Evolutionary conservation across 495 filamentous ascomycete genomes (phyloP).

Genomic region (Aspergillus asperescens): DNA sequence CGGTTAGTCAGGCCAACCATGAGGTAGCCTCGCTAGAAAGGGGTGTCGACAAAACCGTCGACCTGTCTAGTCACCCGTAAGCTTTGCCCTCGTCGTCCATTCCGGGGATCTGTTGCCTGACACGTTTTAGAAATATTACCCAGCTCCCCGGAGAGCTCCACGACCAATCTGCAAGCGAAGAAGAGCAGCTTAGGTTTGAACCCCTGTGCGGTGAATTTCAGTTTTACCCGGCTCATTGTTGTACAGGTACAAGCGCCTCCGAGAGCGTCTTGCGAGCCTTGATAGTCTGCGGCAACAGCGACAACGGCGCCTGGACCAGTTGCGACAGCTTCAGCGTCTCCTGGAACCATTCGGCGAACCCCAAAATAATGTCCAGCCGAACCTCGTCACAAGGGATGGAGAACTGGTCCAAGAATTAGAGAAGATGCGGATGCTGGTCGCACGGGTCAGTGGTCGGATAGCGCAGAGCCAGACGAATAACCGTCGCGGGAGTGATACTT

Average conservation of each 20-base stretch:
- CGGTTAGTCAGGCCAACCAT: constrained; percentile 42
- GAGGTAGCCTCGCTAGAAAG: constrained; percentile 31
- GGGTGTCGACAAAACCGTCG: constrained; percentile 39
- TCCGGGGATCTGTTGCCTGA: constrained; percentile 2
- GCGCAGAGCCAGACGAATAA: constrained; percentile 29
- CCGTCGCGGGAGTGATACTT: constrained; percentile 14
- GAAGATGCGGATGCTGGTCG: constrained; percentile 69
- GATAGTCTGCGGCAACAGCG: constrained; percentile 48
- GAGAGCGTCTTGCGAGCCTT: constrained; percentile 46
- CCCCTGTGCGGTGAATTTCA: constrained; percentile 16
- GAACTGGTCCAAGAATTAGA: constrained; percentile 67
- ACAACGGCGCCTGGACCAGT: constrained; percentile 50
- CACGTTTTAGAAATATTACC: constrained; percentile 36
- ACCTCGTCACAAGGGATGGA: constrained; percentile 69
- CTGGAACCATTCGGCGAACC: constrained; percentile 55
- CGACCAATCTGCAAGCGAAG: constrained; percentile 29
- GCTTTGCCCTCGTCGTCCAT: neutral
- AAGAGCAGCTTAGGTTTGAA: constrained; percentile 31
- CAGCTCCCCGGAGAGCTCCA: constrained; percentile 33
- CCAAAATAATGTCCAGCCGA: constrained; percentile 62
- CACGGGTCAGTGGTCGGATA: constrained; percentile 62
- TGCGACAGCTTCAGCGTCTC: constrained; percentile 52
- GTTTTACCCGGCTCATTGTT: constrained; percentile 26
- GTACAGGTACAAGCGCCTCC: constrained; percentile 53
- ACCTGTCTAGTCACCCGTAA: constrained; percentile 45